Evolutionary conservation across 768 basidiomycete species (phyloP).

Genomic region (Lentinula sp.): DNA sequence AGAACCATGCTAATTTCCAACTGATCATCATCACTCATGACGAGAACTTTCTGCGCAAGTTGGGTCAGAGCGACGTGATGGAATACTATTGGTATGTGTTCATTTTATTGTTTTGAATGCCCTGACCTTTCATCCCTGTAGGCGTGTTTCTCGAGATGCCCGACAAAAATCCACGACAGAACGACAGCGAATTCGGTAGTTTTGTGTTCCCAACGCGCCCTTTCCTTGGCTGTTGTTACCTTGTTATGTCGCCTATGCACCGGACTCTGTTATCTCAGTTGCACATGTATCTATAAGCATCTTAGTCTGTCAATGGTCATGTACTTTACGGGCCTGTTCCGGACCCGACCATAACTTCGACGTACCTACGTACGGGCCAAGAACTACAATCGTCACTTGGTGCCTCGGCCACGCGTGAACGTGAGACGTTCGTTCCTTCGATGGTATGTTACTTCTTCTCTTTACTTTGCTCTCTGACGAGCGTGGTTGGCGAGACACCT

Average conservation of each 20-base stretch:
- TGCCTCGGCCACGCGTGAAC: neutral
- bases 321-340: neutral
- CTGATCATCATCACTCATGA: constrained; percentile 96
- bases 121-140: constrained; percentile 21
- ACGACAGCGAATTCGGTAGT: constrained; percentile 18
- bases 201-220: neutral
- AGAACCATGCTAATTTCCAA: constrained; percentile 88
- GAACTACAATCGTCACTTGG: neutral
- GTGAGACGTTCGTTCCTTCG: neutral
- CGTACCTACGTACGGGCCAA: neutral
- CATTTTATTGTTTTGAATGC: neutral
- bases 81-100: constrained; percentile 82
- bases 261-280: neutral
- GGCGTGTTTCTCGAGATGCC: constrained; percentile 72
- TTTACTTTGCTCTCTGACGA: neutral
- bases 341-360: neutral
- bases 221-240: neutral
- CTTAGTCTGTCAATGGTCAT: neutral
- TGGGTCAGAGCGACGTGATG: constrained; percentile 89
- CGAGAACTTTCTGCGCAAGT: constrained; percentile 86
- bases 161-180: constrained; percentile 36
- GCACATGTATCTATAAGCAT: neutral
- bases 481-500: neutral
- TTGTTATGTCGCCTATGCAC: neutral
- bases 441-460: neutral